Base-by-base conservation (phyloP, 805 yeast genomes). In the Pichia cephalocereana region DNA sequence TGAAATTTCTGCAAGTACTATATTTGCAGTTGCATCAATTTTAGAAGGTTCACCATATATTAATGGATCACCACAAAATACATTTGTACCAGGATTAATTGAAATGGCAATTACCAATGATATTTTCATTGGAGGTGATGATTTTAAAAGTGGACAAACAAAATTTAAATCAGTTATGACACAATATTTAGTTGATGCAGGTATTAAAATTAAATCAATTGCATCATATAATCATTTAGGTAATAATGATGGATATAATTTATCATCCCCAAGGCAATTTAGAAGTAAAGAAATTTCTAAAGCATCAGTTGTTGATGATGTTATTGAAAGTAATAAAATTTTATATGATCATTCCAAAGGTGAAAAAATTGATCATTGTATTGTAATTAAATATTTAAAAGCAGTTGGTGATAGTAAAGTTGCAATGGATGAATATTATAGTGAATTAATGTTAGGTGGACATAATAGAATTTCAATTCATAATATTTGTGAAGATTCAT, bases 361-460 rank as follows among this genome's bases (percentile, higher is more conserved):
- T 44, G 75, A 79, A 54, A 76, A 75, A 53, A 84, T 91, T 53
- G 97, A 90, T 62, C 98, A 90, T 68, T 85, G 95, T 70, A 90
- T 90, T 66, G 97, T 90, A 52, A 90, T 90, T 74, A 90, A 90
- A 71, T 89, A 90, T 68, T 71, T 91, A 64, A 85, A 86, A 48
- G 96, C 97, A 9, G 97, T 90, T 44, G 96, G 96, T 38, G 98
- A 90, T 69, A 82, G 93, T 55, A 90, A 90, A 74, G 96, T 90
- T 54, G 98, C 98, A 46, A 91, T 90, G 97, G 98, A 90, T 68
- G 97, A 91, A 71, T 90, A 90, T 72, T 88, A 91, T 72, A 84
- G 95, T 48, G 97, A 90, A 70, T 80, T 90, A 64, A 91, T 90
- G 97, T 77, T 90, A 59, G 98, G 98, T 52, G 98, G 98, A 41